A percentile compares a stretch with the other conserved stretches of the same genome.
phyloP scores from a whole-genome alignment of 805 yeast species.

The Candida chauliodis region DNA sequence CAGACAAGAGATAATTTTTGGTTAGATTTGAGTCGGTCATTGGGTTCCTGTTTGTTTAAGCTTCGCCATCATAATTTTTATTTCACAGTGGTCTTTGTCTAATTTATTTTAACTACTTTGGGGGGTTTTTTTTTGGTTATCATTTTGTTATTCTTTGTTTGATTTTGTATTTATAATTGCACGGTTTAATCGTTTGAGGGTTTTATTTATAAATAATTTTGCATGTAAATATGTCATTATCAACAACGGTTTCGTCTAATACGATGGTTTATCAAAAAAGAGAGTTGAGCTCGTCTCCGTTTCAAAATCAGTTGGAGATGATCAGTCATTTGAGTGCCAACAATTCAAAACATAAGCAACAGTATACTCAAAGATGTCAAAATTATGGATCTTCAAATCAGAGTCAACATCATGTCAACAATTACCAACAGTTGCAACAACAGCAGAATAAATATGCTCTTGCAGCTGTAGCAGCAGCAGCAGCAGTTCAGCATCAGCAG shows the following conservation, averaged over 20 bases:
- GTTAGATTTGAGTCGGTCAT: too few relatives aligned
- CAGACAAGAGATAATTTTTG: too few relatives aligned
- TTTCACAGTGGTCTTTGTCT: too few relatives aligned
- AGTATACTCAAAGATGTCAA: conserved; percentile 8
- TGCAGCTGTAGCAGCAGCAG: conserved; percentile 31
- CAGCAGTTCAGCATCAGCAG: conserved; percentile 28
- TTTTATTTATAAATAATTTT: conserved; percentile 1
- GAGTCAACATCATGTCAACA: conserved; percentile 5
- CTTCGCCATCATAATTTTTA: too few relatives aligned
- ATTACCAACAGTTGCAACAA: conserved; percentile 8
- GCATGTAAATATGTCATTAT: conserved; percentile 6
- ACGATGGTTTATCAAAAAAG: conserved; percentile 19
- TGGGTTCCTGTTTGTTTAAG: too few relatives aligned
- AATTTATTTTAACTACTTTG: too few relatives aligned
- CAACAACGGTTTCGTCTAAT: neutral
- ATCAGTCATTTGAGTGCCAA: conserved; percentile 16
- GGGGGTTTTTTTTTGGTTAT: neutral
- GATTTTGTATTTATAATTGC: neutral
- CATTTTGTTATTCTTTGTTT: neutral
- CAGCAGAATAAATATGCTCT: conserved; percentile 23
- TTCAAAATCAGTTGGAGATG: conserved; percentile 25
- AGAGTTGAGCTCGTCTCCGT: conserved; percentile 23
- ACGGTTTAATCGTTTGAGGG: neutral
- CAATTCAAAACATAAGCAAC: conserved; percentile 9
- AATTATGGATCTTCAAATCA: conserved; percentile 7